A percentile compares a stretch with the other conserved stretches of the same genome.
Conservation (phyloP, 225 moss, liverwort and hornwort species). For the Pseudisothecium myosuroides region DNA sequence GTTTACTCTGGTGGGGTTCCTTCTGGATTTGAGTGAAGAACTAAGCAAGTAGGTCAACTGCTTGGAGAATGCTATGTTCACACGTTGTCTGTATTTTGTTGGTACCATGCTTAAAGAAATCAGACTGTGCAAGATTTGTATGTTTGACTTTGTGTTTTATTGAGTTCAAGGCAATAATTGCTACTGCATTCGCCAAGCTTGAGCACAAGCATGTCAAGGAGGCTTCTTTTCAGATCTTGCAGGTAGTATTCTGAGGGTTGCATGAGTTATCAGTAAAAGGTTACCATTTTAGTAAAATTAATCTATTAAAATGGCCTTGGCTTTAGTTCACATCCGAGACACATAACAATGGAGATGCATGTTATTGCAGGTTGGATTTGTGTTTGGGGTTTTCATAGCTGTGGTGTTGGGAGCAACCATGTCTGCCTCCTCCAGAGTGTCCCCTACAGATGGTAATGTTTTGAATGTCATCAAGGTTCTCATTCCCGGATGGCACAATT, state of each 20-base stretch:
- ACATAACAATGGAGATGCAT: neutral
- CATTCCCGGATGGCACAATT: slow-evolving; percentile 32
- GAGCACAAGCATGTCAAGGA: slow-evolving; percentile 40
- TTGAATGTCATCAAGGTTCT: slow-evolving; percentile 39
- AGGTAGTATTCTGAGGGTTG: slow-evolving; percentile 24
- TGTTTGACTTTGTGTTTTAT: neutral
- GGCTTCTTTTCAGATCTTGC: slow-evolving; percentile 58
- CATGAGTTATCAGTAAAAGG: neutral
- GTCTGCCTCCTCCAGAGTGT: slow-evolving; percentile 42
- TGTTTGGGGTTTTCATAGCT: slow-evolving; percentile 51
- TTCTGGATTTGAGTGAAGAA: neutral
- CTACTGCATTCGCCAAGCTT: slow-evolving; percentile 50
- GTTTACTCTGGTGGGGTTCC: neutral
- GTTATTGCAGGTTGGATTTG: slow-evolving; percentile 47
- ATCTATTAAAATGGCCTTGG: neutral
- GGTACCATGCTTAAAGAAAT: neutral
- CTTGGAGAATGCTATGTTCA: neutral
- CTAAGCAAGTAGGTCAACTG: neutral
- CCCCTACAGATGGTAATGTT: slow-evolving; percentile 50
- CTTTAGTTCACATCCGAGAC: neutral
- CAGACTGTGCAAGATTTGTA: neutral
- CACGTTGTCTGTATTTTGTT: neutral
- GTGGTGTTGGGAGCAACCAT: slow-evolving; percentile 30
- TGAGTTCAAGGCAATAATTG: slow-evolving; percentile 60
- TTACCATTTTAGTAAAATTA: neutral